Evolutionary conservation across 2,329 filamentous ascomycete species (phyloP).

Genomic region (Hymenotorrendiella dingleyae): DNA sequence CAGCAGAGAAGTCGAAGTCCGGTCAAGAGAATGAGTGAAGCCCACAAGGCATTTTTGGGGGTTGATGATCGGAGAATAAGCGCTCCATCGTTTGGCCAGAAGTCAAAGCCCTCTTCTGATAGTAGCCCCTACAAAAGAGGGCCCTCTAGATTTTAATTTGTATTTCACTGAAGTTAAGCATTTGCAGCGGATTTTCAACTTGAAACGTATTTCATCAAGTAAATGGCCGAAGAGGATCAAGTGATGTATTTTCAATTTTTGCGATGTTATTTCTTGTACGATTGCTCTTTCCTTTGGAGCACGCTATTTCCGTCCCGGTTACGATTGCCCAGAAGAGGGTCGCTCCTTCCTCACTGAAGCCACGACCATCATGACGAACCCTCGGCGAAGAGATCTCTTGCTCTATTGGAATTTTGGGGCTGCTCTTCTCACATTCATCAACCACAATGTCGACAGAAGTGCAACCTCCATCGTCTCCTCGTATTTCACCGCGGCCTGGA

Average conservation of each 20-base stretch:
- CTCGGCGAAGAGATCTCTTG: neutral
- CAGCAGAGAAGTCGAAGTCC: constrained; percentile 26
- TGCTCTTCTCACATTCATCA: no score
- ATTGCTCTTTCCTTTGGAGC: no score
- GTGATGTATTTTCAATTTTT: no score
- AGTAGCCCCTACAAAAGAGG: constrained; percentile 23
- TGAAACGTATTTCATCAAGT: neutral
- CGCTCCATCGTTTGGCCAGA: no score
- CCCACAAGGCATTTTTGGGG: constrained; percentile 12
- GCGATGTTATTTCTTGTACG: no score
- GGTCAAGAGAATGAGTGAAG: constrained; percentile 22
- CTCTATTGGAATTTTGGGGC: no score
- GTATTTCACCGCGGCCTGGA: no score
- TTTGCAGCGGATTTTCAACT: neutral
- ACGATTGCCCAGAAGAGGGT: no score
- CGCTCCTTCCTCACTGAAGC: no score
- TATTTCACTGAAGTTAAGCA: neutral
- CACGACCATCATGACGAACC: neutral
- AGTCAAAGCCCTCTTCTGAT: no score
- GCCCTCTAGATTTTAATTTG: constrained; percentile 20
- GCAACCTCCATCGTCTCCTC: constrained; percentile 3
- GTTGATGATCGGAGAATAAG: constrained; percentile 19
- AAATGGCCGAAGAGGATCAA: neutral
- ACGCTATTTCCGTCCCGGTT: no score
- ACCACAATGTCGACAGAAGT: constrained; percentile 7